These are phyloP conservation scores for Aspergillus conjunctus DNA, from an alignment of 495 filamentous ascomycete genomes.

Conservation along the genomic window DNA sequence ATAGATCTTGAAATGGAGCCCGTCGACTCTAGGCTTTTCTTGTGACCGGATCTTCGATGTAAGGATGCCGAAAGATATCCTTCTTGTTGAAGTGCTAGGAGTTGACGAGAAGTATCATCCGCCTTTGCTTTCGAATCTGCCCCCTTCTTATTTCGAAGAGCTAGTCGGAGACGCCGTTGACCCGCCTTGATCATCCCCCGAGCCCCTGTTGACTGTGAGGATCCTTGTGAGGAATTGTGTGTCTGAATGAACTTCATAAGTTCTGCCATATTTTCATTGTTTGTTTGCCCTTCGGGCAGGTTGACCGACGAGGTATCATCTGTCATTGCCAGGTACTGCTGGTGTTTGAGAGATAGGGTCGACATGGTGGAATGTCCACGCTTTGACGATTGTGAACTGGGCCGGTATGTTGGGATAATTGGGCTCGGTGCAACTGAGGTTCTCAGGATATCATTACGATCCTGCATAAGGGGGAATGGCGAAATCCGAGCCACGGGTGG, in stretches of 20 bases:
- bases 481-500: slow-evolving; percentile 18
- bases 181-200: slow-evolving; percentile 41
- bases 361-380: slow-evolving; percentile 37
- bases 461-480: slow-evolving; percentile 35
- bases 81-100: slow-evolving; percentile 42
- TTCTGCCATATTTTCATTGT: slow-evolving; percentile 41
- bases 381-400: slow-evolving; percentile 32
- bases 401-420: slow-evolving; percentile 44
- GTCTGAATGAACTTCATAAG: slow-evolving; percentile 44
- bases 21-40: slow-evolving; percentile 21
- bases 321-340: slow-evolving; percentile 16
- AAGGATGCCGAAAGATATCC: slow-evolving; percentile 32
- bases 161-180: slow-evolving; percentile 45
- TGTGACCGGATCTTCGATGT: slow-evolving; percentile 14
- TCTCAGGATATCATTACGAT: slow-evolving; percentile 32
- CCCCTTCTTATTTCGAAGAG: slow-evolving; percentile 43
- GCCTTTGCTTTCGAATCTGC: slow-evolving; percentile 30
- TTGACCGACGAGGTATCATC: slow-evolving; percentile 23
- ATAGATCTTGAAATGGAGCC: slow-evolving; percentile 17
- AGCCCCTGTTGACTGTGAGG: slow-evolving; percentile 22
- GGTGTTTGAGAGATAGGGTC: slow-evolving; percentile 25
- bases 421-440: slow-evolving; percentile 45
- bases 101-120: slow-evolving; percentile 35
- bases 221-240: slow-evolving; percentile 23
- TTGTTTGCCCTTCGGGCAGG: slow-evolving; percentile 29